These are phyloP conservation scores for Penicillium sp. DNA, from an alignment of 2,329 filamentous ascomycete genomes.

Conservation along the genomic window DNA sequence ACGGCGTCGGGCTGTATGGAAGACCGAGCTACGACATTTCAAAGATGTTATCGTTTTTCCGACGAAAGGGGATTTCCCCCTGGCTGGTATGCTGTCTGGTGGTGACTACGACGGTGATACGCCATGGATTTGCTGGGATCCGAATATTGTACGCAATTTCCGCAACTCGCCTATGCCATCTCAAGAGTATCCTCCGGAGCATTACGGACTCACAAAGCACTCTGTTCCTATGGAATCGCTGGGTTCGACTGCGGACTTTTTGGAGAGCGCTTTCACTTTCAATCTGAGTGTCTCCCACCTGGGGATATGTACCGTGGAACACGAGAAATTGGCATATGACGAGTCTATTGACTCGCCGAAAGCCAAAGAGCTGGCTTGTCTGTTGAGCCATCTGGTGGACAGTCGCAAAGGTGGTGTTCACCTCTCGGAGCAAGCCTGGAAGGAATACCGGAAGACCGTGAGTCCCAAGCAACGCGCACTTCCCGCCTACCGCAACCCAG, in stretches of 20 bases:
- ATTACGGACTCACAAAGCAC: slow-evolving; percentile 50
- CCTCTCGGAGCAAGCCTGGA: slow-evolving; percentile 41
- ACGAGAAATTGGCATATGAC: slow-evolving; percentile 53
- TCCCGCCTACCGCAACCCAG: slow-evolving; percentile 40
- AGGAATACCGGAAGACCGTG: slow-evolving; percentile 32
- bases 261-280: slow-evolving; percentile 48
- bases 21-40: slow-evolving; percentile 51
- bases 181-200: slow-evolving; percentile 33
- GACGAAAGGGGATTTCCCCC: slow-evolving; percentile 48
- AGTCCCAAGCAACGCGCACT: slow-evolving; percentile 26
- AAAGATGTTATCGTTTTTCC: slow-evolving; percentile 59
- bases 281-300: slow-evolving; percentile 47
- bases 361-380: slow-evolving; percentile 39
- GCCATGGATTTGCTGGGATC: slow-evolving; percentile 60
- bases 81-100: slow-evolving; percentile 59
- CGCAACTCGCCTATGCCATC: slow-evolving; percentile 49
- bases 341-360: slow-evolving; percentile 38
- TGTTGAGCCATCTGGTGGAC: slow-evolving; percentile 48
- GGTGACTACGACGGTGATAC: slow-evolving; percentile 64
- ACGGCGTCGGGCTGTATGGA: slow-evolving; percentile 48
- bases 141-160: slow-evolving; percentile 50
- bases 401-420: slow-evolving; percentile 45
- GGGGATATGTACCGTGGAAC: slow-evolving; percentile 51
- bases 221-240: slow-evolving; percentile 43
- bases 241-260: slow-evolving; percentile 36